phyloP scores from a whole-genome alignment of 768 basidiomycete species.

The Kwoniella sp. region DNA sequence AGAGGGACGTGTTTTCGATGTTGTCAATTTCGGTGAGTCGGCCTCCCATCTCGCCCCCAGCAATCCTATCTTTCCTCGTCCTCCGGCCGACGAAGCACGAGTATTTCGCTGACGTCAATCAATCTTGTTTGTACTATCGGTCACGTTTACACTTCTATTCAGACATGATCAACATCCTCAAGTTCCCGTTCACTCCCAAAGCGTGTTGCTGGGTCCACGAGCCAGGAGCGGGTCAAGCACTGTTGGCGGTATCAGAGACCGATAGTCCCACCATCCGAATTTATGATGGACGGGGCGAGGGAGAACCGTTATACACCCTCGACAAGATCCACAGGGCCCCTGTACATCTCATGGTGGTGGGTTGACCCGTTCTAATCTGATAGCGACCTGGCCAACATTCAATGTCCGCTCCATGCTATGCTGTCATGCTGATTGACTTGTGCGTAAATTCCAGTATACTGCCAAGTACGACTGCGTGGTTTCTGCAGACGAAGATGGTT shows the following conservation, averaged over 20 bases:
- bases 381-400: background rate
- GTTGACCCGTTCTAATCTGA: conserved; percentile 48
- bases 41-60: background rate
- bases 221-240: conserved; percentile 78
- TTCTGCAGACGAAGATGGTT: conserved; percentile 91
- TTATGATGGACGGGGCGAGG: conserved; percentile 89
- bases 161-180: conserved; percentile 99
- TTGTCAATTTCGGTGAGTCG: conserved; percentile 88
- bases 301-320: conserved; percentile 72
- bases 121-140: no score
- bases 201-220: conserved; percentile 94
- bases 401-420: background rate
- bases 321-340: conserved; percentile 80
- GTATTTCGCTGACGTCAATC: no score
- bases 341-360: conserved; percentile 85
- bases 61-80: no score
- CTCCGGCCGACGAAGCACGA: no score
- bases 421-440: no score
- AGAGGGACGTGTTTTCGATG: conserved; percentile 92
- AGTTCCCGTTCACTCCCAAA: conserved; percentile 79
- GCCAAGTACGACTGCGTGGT: conserved; percentile 86
- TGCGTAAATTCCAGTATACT: conserved; percentile 82
- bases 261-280: conserved; percentile 73
- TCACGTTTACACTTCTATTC: no score
- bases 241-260: conserved; percentile 89